phyloP scores from a whole-genome alignment of 169 alveolate species.

The Plasmodium berghei region DNA sequence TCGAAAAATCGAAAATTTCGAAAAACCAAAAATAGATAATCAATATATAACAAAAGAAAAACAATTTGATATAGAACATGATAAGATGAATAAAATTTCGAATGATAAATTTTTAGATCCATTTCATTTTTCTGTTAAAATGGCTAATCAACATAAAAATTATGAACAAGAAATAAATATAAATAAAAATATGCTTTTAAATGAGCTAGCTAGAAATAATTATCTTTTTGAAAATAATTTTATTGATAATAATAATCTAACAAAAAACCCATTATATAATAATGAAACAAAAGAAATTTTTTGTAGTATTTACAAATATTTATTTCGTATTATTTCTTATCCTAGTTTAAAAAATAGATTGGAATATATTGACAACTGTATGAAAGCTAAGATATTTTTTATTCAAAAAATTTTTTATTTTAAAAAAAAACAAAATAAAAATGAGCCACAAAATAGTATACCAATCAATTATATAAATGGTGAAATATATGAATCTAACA shows the following conservation, averaged over 20 bases:
- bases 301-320: constrained; percentile 29
- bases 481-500: background rate
- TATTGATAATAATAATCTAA: constrained; percentile 23
- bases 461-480: background rate
- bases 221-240: constrained; percentile 39
- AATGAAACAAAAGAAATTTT: constrained; percentile 69
- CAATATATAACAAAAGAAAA: too few species aligned
- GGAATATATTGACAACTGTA: constrained; percentile 49
- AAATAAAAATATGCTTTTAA: background rate
- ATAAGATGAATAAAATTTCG: too few species aligned
- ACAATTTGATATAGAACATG: too few species aligned
- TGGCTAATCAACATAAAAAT: background rate
- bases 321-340: constrained; percentile 5
- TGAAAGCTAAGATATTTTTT: constrained; percentile 43
- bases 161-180: background rate
- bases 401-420: constrained; percentile 21
- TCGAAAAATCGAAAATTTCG: too few species aligned
- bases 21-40: too few species aligned
- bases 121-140: background rate
- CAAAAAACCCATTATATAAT: constrained; percentile 54
- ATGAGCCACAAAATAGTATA: background rate
- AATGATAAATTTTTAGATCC: too few species aligned
- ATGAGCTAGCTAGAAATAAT: constrained; percentile 37
- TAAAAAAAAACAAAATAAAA: constrained; percentile 15
- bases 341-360: constrained; percentile 69